A percentile compares a stretch with the other conserved stretches of the same genome.
Conservation (phyloP, 257 asterid genomes). For the Nicotiana sylvestris region DNA sequence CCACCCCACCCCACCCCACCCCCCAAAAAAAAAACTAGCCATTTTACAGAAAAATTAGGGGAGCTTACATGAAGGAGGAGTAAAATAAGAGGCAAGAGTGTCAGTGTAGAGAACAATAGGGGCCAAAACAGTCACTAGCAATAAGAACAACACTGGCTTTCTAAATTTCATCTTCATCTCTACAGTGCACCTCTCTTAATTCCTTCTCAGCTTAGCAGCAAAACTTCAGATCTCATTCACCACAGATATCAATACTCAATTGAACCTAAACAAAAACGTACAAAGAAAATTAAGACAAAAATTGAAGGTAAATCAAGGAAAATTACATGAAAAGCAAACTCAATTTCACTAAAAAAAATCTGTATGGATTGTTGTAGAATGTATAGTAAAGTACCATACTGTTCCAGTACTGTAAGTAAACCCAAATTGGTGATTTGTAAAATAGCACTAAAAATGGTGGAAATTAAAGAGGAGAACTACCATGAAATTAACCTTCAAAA, state of each 20-base stretch:
- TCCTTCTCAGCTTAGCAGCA: slow-evolving; percentile 4
- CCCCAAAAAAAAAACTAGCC: neutral
- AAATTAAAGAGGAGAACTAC: neutral
- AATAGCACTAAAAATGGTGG: neutral
- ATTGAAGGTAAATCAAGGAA: neutral
- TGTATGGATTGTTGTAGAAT: neutral
- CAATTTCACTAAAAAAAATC: neutral
- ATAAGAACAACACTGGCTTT: slow-evolving; percentile 53
- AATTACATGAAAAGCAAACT: neutral
- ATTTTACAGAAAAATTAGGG: neutral
- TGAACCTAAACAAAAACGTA: neutral
- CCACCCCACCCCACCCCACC: no score
- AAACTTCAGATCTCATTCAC: slow-evolving; percentile 8
- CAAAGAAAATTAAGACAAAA: no score
- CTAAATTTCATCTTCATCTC: slow-evolving; percentile 52
- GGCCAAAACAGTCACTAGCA: slow-evolving; percentile 70
- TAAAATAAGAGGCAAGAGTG: slow-evolving; percentile 55
- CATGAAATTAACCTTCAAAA: neutral
- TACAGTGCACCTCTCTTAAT: neutral
- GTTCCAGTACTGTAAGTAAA: neutral
- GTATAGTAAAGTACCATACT: neutral
- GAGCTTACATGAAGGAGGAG: slow-evolving; percentile 64
- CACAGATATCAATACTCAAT: neutral
- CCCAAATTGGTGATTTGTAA: neutral
- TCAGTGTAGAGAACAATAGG: slow-evolving; percentile 72